Percentiles rank a stretch among this genome's conserved stretches.
Conservation (phyloP, 768 basidiomycete species). For the Pholiota molesta region DNA sequence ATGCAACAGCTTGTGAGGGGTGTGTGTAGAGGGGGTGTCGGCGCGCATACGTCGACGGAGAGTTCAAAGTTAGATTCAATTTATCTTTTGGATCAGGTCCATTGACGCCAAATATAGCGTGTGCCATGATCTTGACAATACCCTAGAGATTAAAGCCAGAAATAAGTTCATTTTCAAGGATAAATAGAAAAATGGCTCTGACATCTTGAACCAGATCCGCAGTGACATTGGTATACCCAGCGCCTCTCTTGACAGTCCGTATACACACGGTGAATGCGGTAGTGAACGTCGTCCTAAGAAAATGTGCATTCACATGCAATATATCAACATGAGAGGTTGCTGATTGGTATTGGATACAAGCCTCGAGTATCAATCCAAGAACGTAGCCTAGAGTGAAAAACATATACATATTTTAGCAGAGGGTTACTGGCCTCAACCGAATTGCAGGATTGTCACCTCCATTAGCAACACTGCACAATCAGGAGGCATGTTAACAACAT, state of each 20-base stretch:
- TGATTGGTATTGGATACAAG: constrained; percentile 55
- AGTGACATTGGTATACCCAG: constrained; percentile 56
- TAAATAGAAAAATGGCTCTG: neutral
- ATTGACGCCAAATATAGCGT: constrained; percentile 59
- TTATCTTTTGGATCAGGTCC: constrained; percentile 30
- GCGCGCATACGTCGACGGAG: constrained; percentile 61
- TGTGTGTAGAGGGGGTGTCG: constrained; percentile 59
- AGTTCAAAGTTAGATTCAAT: constrained; percentile 37
- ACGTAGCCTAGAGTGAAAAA: constrained; percentile 53
- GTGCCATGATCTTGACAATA: constrained; percentile 48
- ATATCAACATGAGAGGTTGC: constrained; percentile 53
- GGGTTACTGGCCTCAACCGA: neutral
- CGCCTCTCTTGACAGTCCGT: constrained; percentile 49
- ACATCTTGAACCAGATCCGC: constrained; percentile 66
- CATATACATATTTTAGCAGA: neutral
- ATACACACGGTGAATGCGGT: constrained; percentile 51
- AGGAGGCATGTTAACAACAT: neutral
- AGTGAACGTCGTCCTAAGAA: constrained; percentile 45
- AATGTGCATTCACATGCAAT: constrained; percentile 64
- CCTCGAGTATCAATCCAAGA: constrained; percentile 55
- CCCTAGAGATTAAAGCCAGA: constrained; percentile 34
- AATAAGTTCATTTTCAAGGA: neutral
- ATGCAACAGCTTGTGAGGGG: constrained; percentile 41
- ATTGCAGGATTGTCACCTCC: constrained; percentile 42
- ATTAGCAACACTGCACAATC: constrained; percentile 47